Evolutionary conservation across 768 basidiomycete genomes (phyloP).

Genomic region (Podaxis rugospora): DNA sequence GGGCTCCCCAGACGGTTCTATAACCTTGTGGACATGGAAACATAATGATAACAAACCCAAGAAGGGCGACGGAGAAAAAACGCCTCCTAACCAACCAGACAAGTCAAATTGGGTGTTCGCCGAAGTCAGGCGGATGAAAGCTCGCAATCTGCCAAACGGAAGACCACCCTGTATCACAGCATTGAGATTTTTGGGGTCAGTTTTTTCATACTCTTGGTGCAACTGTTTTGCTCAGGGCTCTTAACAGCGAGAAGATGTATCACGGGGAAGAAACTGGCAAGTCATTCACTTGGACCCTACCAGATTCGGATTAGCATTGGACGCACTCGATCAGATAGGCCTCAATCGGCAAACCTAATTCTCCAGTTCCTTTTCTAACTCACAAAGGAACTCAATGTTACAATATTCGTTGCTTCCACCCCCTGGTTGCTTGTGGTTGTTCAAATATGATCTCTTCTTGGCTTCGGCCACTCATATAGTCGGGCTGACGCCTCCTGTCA

Average conservation of each 20-base stretch:
- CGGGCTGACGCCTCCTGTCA: too few species aligned
- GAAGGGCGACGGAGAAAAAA: slow-evolving; percentile 50
- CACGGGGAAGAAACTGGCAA: slow-evolving; percentile 65
- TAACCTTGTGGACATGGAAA: slow-evolving; percentile 79
- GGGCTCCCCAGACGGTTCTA: slow-evolving; percentile 70
- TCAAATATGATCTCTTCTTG: too few species aligned
- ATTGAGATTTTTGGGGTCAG: slow-evolving; percentile 79
- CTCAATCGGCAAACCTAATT: too few species aligned
- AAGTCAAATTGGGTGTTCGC: slow-evolving; percentile 74
- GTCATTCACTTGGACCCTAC: slow-evolving; percentile 52
- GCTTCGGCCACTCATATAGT: too few species aligned
- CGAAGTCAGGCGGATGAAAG: slow-evolving; percentile 63
- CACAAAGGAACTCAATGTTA: too few species aligned
- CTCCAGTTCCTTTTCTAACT: too few species aligned
- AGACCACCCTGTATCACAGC: slow-evolving; percentile 62
- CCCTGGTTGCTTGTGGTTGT: too few species aligned
- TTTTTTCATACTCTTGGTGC: slow-evolving; percentile 2
- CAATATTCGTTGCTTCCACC: too few species aligned
- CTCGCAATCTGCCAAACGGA: slow-evolving; percentile 37
- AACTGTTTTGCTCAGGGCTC: not conserved
- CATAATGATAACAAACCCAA: not conserved
- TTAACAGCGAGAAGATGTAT: slow-evolving; percentile 49
- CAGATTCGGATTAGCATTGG: slow-evolving; percentile 32
- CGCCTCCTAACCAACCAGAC: slow-evolving; percentile 46
- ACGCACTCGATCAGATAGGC: too few species aligned